Percentiles rank a stretch among this genome's conserved stretches.
phyloP scores from a whole-genome alignment of 2,329 filamentous ascomycete species.

The Aspergillus sp. region DNA sequence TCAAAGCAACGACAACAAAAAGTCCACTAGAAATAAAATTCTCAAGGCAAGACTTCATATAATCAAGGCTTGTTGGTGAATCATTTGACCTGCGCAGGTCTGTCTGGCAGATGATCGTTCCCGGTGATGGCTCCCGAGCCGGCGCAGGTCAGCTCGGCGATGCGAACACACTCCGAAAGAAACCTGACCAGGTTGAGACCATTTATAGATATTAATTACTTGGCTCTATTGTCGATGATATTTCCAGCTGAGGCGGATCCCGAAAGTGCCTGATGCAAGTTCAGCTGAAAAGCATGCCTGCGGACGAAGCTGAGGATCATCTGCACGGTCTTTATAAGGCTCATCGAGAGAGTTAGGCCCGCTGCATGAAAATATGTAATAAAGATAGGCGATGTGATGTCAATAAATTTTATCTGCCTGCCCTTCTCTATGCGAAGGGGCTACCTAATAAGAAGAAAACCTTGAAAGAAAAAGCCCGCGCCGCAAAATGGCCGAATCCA shows the following conservation, averaged over 20 bases:
- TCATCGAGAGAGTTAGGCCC: not conserved
- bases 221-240: not conserved
- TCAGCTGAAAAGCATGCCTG: not conserved
- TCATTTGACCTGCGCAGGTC: constrained; percentile 15
- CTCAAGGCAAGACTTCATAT: not conserved
- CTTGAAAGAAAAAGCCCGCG: constrained; percentile 10
- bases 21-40: not conserved
- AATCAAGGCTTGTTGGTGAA: not conserved
- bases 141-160: not conserved
- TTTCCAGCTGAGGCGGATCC: constrained; percentile 2
- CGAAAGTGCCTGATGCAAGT: not conserved
- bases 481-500: constrained; percentile 14
- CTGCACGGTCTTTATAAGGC: not conserved
- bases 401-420: constrained; percentile 2
- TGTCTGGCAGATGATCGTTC: constrained; percentile 12
- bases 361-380: not conserved
- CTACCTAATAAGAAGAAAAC: not conserved
- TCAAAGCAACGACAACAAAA: not conserved
- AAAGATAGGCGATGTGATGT: not conserved
- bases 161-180: not conserved
- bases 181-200: not conserved
- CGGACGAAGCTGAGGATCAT: not conserved
- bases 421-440: not conserved
- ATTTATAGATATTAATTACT: not conserved
- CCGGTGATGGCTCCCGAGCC: constrained; percentile 10